Evolutionary conservation across 2,329 filamentous ascomycete genomes (phyloP).

Genomic region (Aureobasidium musti): DNA sequence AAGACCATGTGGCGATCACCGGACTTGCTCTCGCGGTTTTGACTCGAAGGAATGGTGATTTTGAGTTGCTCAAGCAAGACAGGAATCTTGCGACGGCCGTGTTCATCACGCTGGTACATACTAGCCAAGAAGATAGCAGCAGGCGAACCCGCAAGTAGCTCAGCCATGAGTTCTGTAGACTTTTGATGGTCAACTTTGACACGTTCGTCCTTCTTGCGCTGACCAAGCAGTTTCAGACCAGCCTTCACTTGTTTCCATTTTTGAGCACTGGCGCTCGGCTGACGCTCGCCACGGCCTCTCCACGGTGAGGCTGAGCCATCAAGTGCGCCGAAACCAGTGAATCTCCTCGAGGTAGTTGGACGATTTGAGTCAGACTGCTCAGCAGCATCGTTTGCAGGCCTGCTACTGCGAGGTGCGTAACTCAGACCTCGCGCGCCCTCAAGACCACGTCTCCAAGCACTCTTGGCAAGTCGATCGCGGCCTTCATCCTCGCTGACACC

Average conservation of each 20-base stretch:
- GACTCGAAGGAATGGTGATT: conserved; percentile 79
- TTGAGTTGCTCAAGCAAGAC: conserved; percentile 95
- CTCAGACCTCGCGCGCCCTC: conserved; percentile 53
- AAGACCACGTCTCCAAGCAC: conserved; percentile 50
- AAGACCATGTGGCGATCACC: conserved; percentile 78
- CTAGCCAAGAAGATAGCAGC: conserved; percentile 93
- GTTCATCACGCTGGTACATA: conserved; percentile 97
- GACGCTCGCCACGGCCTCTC: conserved; percentile 50
- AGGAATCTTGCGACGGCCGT: conserved; percentile 91
- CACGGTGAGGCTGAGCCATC: conserved; percentile 46
- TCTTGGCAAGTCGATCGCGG: conserved; percentile 50
- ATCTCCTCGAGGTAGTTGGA: conserved; percentile 50
- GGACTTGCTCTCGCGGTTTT: conserved; percentile 61
- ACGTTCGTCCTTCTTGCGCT: conserved; percentile 83
- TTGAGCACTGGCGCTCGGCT: conserved; percentile 60
- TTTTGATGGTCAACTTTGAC: conserved; percentile 87
- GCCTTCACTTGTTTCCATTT: conserved; percentile 94
- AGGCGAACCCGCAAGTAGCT: conserved; percentile 86
- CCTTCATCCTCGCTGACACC: conserved; percentile 56
- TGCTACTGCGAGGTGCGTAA: conserved; percentile 41
- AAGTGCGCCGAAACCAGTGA: conserved; percentile 50
- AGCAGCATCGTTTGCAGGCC: conserved; percentile 32
- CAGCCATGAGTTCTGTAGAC: conserved; percentile 93
- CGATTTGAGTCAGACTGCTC: conserved; percentile 44
- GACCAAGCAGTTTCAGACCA: conserved; percentile 73